These are phyloP conservation scores for Mycena crocata DNA, from an alignment of 768 basidiomycete genomes.

Conservation along the genomic window DNA sequence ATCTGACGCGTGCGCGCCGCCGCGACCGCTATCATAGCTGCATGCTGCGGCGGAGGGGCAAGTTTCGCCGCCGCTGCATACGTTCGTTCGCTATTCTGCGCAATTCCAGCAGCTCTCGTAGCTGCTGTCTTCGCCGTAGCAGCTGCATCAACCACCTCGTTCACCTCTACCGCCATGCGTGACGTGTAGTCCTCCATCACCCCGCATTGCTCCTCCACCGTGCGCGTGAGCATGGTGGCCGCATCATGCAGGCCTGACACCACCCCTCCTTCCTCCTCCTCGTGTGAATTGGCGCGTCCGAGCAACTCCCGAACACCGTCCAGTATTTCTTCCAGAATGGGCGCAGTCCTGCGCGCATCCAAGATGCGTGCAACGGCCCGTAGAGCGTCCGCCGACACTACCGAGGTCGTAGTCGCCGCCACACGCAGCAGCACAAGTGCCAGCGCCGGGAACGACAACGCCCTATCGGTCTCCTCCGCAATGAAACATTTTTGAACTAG, in stretches of 20 bases:
- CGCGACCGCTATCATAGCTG: not conserved
- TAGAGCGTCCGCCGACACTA: not conserved
- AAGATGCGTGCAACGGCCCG: too few species aligned
- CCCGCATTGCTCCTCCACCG: not conserved
- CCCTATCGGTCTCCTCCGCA: not conserved
- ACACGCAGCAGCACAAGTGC: not conserved
- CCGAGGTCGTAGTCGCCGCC: not conserved
- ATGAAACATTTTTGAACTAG: not conserved
- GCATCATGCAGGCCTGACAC: not conserved
- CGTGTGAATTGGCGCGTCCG: too few species aligned
- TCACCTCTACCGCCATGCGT: not conserved
- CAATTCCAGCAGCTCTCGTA: too few species aligned
- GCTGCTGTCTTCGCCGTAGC: not conserved
- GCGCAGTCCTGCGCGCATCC: too few species aligned
- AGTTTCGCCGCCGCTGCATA: not conserved
- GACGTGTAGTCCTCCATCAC: not conserved
- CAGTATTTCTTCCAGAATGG: too few species aligned
- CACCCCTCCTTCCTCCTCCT: not conserved
- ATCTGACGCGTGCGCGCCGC: not conserved
- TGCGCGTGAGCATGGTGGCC: not conserved
- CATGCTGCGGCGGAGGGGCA: not conserved
- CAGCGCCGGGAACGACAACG: not conserved
- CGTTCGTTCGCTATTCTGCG: too few species aligned
- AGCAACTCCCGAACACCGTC: too few species aligned
- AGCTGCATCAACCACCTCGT: not conserved